Base-by-base conservation (phyloP, 768 basidiomycete species). In the Kwoniella mangroviensis region DNA sequence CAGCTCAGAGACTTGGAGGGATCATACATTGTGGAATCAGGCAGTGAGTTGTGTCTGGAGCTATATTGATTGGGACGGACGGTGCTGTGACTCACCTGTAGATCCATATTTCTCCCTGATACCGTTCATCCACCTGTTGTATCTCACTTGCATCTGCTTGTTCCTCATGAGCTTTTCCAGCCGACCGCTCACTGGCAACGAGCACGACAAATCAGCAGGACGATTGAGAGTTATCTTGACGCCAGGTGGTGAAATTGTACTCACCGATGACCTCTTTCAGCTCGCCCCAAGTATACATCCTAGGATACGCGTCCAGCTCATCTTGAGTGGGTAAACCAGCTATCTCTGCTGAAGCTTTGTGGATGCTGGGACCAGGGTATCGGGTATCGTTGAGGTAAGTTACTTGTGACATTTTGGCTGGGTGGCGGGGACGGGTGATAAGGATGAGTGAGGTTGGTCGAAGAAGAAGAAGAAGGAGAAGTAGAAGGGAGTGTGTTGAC, bases 231-330 rank as follows among this genome's bases (percentile, higher is more conserved):
- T 19, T 69, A 26, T 11, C 5, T 34, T 11, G 24, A 41, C 13
- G 6, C 1, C 24, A 58, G 13, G 3, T 28, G 17, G 12, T 28
- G 43, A 63, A 5, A 3, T 12, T 4, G 13, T n/a, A 67, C 68
- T 75, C 67, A 73, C 71, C 52, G 41, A 79, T 63, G 45, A 80
- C 76, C 51, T 66, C 73, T 65, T 80, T 79, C 42, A 81, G 59
- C 26, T 79, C 72, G 12, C 81, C 82, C 80, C 80, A 83, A 3
- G 78, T 80, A 65, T 78, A 81, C 74, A 80, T 73, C 24, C 77
- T 60, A 15, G 79, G 79, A 43, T 78, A 78, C 12, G 78, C 76
- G 62, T 80, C 82, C 0, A 83, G 71, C 60, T 83, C 80, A 6
- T 67, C 75, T 52, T 83, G 77, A 1, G 76, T 81, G 1, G 82